Evolutionary conservation across 805 yeast genomes (phyloP).

Genomic region (Barnettozyma sp.): DNA sequence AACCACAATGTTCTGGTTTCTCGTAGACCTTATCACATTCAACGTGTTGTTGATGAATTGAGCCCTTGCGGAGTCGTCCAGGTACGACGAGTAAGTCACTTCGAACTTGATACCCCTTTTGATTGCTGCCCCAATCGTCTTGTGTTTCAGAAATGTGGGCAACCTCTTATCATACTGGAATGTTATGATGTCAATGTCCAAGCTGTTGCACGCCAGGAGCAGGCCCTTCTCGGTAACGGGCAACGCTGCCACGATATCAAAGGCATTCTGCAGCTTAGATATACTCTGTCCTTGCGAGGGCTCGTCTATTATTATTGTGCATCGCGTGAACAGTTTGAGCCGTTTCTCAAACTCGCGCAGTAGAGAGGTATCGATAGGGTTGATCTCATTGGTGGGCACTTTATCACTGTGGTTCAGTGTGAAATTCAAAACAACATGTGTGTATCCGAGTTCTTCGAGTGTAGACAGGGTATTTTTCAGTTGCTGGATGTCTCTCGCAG

Average conservation of each 20-base stretch:
- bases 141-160: constrained; percentile 76
- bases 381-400: constrained; percentile 35
- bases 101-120: constrained; percentile 81
- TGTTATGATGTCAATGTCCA: constrained; percentile 79
- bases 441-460: constrained; percentile 57
- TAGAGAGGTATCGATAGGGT: constrained; percentile 36
- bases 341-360: constrained; percentile 25
- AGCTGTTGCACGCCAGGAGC: constrained; percentile 60
- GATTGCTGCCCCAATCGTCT: constrained; percentile 75
- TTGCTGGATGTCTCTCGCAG: constrained; percentile 34
- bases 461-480: constrained; percentile 47
- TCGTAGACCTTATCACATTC: constrained; percentile 70
- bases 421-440: constrained; percentile 71
- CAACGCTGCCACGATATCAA: constrained; percentile 75
- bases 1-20: constrained; percentile 72
- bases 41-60: constrained; percentile 65
- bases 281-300: constrained; percentile 64
- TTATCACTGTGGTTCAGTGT: constrained; percentile 44
- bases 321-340: constrained; percentile 53
- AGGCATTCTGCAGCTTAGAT: constrained; percentile 37
- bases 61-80: constrained; percentile 42
- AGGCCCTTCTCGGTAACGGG: constrained; percentile 79
- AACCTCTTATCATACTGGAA: constrained; percentile 57
- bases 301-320: constrained; percentile 72
- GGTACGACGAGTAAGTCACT: constrained; percentile 54